Percentiles rank a stretch among this genome's conserved stretches.
Evolutionary conservation across 2,329 filamentous ascomycete species (phyloP).

Genomic region (Cyclaneusma minus): DNA sequence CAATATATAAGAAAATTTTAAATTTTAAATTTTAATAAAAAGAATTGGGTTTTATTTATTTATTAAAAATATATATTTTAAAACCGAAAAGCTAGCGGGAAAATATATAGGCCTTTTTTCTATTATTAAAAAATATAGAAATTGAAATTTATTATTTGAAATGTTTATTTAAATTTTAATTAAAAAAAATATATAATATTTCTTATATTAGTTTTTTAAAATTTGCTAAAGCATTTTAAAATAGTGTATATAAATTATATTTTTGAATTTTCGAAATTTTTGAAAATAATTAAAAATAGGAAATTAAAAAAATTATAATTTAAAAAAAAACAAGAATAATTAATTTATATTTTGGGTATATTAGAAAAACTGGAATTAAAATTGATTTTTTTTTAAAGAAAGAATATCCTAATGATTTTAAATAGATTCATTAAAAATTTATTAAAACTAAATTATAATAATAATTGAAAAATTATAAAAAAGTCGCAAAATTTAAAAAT

Average conservation of each 20-base stretch:
- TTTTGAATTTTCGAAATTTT: too few species aligned
- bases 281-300: slow-evolving; percentile 2
- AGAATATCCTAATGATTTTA: background rate
- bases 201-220: slow-evolving; percentile 1
- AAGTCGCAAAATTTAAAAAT: background rate
- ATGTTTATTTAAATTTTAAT: slow-evolving; percentile 2
- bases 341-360: slow-evolving; percentile 2
- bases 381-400: slow-evolving; percentile 1
- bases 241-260: slow-evolving; percentile 1
- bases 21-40: too few species aligned
- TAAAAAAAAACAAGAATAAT: slow-evolving; percentile 2
- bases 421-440: slow-evolving; percentile 1
- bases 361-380: slow-evolving; percentile 1
- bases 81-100: too few species aligned
- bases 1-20: too few species aligned
- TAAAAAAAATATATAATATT: slow-evolving; percentile 3
- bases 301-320: slow-evolving; percentile 3
- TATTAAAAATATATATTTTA: background rate
- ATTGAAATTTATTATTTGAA: slow-evolving; percentile 1
- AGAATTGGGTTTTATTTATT: background rate
- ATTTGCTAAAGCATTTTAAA: slow-evolving; percentile 1
- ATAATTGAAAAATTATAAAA: slow-evolving; percentile 1
- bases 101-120: too few species aligned
- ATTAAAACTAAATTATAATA: slow-evolving; percentile 1
- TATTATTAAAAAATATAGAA: background rate